Percentiles rank a stretch among this genome's conserved stretches.
These are phyloP conservation scores for Phaeosphaeria sp. DNA, from an alignment of 2,329 filamentous ascomycete genomes.

Conservation along the genomic window DNA sequence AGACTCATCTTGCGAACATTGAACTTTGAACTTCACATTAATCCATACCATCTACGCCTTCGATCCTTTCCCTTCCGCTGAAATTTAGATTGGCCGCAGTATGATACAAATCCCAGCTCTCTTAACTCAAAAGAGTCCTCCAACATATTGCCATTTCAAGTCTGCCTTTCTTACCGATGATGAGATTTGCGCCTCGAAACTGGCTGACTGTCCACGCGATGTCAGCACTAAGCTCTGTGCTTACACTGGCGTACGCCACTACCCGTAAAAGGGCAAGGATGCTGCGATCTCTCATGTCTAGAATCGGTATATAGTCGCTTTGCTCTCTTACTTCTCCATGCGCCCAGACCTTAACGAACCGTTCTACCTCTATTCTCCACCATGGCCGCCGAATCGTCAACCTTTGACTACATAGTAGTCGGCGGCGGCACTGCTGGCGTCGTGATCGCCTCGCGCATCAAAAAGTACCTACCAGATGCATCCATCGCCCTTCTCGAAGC, in stretches of 20 bases:
- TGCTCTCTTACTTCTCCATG: too few relatives aligned
- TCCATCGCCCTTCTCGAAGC: constrained; percentile 21
- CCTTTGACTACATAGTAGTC: constrained; percentile 29
- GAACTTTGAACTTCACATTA: too few relatives aligned
- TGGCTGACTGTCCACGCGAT: not conserved
- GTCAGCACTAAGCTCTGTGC: not conserved
- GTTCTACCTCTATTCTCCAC: not conserved
- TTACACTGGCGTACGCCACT: not conserved
- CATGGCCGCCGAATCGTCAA: not conserved
- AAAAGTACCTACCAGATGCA: constrained; percentile 8
- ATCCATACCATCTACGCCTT: too few relatives aligned
- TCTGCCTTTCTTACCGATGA: not conserved
- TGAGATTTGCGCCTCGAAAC: not conserved
- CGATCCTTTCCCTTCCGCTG: too few relatives aligned
- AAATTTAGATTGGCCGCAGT: too few relatives aligned
- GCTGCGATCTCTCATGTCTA: too few relatives aligned
- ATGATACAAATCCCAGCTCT: too few relatives aligned
- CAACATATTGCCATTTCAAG: not conserved
- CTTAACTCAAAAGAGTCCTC: too few relatives aligned
- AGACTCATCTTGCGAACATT: too few relatives aligned
- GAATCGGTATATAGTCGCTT: too few relatives aligned
- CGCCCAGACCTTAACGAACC: too few relatives aligned
- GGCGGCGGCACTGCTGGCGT: constrained; percentile 36
- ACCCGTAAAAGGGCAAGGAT: not conserved
- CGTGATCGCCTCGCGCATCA: constrained; percentile 27